Evolutionary conservation across 306 rosid genomes (phyloP), one percentile per base, ranked within the genome.

Genomic region (Glycine tomentella): DNA sequence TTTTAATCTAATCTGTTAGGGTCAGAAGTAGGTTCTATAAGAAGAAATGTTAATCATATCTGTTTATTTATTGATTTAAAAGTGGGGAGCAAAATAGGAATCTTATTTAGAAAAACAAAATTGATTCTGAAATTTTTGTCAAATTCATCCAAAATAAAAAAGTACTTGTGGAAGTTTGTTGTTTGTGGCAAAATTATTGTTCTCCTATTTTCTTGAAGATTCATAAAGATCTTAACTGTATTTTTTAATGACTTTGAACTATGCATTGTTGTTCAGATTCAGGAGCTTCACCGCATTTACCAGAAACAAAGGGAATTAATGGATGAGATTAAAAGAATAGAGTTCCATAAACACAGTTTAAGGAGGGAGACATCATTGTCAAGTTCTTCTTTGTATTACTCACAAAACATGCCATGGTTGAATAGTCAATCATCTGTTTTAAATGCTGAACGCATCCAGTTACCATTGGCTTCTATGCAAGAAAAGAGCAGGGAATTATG

Each of bases 231-330:
- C 57, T 31, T 53, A 66, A 76, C 51, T 44, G 56, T 49, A 38
- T 33, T 8, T 66, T 16, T 59, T 62, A 6, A 56, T 38, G 79
- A 64, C 57, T 69, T 62, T 25, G 63, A 76, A 76, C 16, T 65
- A 25, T 68, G 16, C 64, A 63, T 78, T 78, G 68, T 74, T 74
- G 49, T 86, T 83, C 92, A 95, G 99, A 80, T 93, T 86, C 87
- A 76, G 53, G 98, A 90, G 81, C 97, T 95, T 59, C 99, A 95
- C 84, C 93, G 88, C 34, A 87, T 95, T 75, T 95, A 95, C 80
- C 50, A 75, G 77, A 89, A 87, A 85, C 98, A 95, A 82, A 93
- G 79, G 84, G 91, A 90, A 69, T 74, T 93, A 64, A 93, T 90
- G 94, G 84, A 80, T 71, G 96, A 85, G 82, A 31, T 89, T 25